Evolutionary conservation across 2,329 filamentous ascomycete genomes (phyloP), one percentile per base, ranked within the genome.

Genomic region (Torrubiella hemipterigena): DNA sequence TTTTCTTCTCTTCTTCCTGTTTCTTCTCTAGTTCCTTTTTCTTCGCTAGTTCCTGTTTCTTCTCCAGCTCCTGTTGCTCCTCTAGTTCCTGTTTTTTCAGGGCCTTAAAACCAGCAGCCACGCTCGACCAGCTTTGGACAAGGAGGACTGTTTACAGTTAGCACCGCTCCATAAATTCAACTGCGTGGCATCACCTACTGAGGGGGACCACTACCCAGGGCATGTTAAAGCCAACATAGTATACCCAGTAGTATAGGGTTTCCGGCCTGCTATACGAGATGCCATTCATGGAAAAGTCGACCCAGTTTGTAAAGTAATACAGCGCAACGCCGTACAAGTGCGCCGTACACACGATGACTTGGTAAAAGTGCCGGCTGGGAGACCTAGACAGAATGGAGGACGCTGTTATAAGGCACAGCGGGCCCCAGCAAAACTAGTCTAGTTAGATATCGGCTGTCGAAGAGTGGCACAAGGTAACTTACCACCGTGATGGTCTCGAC

Each of bases 401-500:
- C 3, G 65, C 62, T 6, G 65, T 58, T 28, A 64, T 44, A 38
- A 68, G 59, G 42, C 63, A 74, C 21, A 78, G 58, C 3, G 73
- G 74, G 1, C 72, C 75, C 69, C 69, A 76, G 25, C 62, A 46
- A 22, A 71, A 46, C 70, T 62, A 26, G 6, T 17, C 10, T n/a
- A 16, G 10, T 13, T 12, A 28, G 9, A 34, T 25, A 14, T 6
- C 10, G 2, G 9, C 9, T n/a, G 8, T 23, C 21, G 21, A n/a
- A n/a, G 16, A 19, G 9, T 13, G 23, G 18, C 17, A n/a, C 19
- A 8, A 9, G 7, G 27, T 15, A n/a, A 41, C 75, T 47, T 58
- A 87, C 81, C 25, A 76, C 76, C 2, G 86, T 93, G 39, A 93
- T 73, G 13, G 69, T 74, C 63, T 94, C 86, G 54, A 93, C 78